These are phyloP conservation scores for Symbiodinium pilosum DNA, from an alignment of 73 alveolate species.

Conservation along the genomic window DNA sequence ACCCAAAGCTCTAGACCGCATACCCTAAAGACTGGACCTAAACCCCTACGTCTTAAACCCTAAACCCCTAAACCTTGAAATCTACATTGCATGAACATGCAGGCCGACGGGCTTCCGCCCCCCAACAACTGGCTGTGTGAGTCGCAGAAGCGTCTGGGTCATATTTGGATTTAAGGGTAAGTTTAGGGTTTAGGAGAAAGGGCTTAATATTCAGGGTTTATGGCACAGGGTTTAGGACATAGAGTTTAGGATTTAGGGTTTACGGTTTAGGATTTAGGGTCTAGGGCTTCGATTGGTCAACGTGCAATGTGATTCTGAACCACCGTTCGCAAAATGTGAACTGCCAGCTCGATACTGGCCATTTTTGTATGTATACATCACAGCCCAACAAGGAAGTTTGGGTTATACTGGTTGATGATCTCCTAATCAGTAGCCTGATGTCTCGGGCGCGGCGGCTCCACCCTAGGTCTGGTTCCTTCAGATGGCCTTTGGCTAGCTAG, in stretches of 20 bases:
- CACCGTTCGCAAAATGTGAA: too few species aligned
- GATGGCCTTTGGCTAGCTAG: too few species aligned
- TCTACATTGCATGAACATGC: neutral
- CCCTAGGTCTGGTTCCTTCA: too few species aligned
- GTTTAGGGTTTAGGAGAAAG: neutral
- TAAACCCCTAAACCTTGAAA: too few species aligned
- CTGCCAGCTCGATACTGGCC: too few species aligned
- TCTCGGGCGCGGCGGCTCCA: too few species aligned
- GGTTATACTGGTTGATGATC: too few species aligned
- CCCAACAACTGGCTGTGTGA: constrained; percentile 78
- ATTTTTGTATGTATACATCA: too few species aligned
- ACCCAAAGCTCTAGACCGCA: neutral
- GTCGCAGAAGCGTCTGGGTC: constrained; percentile 27
- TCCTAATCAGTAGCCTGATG: too few species aligned
- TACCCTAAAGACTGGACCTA: neutral
- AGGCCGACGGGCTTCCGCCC: constrained; percentile 86
- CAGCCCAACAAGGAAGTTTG: too few species aligned
- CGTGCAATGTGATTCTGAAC: too few species aligned
- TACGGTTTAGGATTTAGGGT: neutral
- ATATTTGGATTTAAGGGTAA: neutral
- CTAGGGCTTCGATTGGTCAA: neutral
- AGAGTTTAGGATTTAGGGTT: neutral
- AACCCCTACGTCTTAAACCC: neutral
- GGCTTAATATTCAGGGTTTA: neutral
- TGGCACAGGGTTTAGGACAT: neutral